These are phyloP conservation scores for Diaporthe australafricana DNA, from an alignment of 2,329 filamentous ascomycete genomes.

Conservation along the genomic window DNA sequence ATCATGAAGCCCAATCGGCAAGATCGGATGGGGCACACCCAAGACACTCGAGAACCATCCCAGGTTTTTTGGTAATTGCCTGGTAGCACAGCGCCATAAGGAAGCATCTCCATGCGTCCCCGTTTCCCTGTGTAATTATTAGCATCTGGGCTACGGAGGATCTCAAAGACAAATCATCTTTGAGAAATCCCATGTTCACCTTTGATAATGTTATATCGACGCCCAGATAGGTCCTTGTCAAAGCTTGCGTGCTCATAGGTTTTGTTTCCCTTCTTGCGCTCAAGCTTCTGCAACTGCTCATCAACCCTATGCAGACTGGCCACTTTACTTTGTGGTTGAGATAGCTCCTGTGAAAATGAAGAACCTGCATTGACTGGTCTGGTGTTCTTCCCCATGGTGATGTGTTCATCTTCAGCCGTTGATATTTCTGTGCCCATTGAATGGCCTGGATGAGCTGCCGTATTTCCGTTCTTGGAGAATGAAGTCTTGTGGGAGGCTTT, in stretches of 20 bases:
- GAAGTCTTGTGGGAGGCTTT: not conserved
- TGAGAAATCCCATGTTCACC: not conserved
- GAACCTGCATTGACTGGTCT: not conserved
- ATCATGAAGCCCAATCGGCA: conserved; percentile 9
- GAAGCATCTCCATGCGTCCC: not conserved
- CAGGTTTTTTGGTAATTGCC: conserved; percentile 6
- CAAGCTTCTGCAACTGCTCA: no score
- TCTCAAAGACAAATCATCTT: not conserved
- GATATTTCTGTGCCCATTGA: no score
- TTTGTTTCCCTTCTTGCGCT: not conserved
- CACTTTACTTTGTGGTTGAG: not conserved
- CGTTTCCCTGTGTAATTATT: not conserved
- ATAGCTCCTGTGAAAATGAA: not conserved
- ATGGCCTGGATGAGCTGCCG: not conserved
- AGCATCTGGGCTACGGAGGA: not conserved
- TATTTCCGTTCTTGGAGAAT: not conserved
- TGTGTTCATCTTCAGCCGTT: not conserved
- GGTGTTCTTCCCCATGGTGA: not conserved
- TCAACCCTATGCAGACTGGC: not conserved
- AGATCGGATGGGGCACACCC: conserved; percentile 30
- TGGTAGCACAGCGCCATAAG: not conserved
- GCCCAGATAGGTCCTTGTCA: not conserved
- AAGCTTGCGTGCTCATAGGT: not conserved
- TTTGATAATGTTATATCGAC: not conserved
- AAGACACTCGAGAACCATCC: not conserved